Base-by-base conservation (phyloP, 306 rosid genomes). In the Hylodesmum podocarpum region DNA sequence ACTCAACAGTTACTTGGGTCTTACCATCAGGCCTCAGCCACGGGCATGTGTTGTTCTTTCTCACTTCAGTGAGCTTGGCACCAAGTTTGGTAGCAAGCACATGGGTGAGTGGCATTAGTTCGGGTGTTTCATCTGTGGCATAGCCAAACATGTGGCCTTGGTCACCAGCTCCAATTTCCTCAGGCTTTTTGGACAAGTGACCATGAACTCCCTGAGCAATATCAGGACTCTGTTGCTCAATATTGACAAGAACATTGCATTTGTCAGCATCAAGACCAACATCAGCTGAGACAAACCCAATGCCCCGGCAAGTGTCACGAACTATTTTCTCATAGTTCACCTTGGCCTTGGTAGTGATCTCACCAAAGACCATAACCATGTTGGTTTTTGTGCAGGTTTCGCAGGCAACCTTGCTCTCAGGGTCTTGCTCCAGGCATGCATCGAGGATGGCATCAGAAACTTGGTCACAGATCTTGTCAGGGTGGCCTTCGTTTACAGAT, bases 301-400 rank as follows among this genome's bases (percentile, higher is more conserved):
- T 91, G 28, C 87, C 94, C 77, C 94, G 75, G 85, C 94, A 91
- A 47, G 96, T 91, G 49, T 87, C 89, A 13, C 96, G 79, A 22
- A 91, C 96, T 70, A 91, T 89, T 40, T 89, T 91, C 92, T 91
- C 96, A 21, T 91, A 91, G 80, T 91, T 79, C 70, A 91, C 94
- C 5, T 63, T 89, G 2, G 96, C 96, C 75, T 87, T 83, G 53
- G 96, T 91, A 18, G 96, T 89, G 83, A 91, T 91, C 83, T 91
- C 93, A 29, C 96, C 96, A 41, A 91, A 91, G 49, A 92, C 93
- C 97, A 92, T 92, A 5, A 92, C 97, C 96, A 92, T 92, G 92
- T 88, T 87, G 14, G 97, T 90, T 82, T 90, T 92, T 11, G 97
- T 90, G 31, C 96, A 90, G n/a, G 97, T 90, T 80, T 92, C 96